Conservation (phyloP, 768 basidiomycete species). For the Dioszegia hungarica region DNA sequence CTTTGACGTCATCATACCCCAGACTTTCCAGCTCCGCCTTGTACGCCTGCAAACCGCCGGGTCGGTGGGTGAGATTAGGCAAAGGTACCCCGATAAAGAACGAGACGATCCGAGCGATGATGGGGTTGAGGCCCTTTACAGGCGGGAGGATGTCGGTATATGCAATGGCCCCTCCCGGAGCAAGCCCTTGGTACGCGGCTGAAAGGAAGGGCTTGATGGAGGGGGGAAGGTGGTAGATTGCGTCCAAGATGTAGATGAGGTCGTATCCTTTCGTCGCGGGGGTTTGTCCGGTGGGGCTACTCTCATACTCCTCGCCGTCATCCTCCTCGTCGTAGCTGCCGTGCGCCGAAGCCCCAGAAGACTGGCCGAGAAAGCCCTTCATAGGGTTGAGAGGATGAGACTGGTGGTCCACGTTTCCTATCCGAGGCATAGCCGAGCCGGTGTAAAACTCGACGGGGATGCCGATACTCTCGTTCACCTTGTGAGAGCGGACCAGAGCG, state of each 20-base stretch:
- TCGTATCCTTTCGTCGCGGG: too few relatives aligned
- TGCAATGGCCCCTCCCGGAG: constrained; percentile 20
- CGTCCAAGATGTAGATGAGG: constrained; percentile 40
- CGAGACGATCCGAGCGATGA: constrained; percentile 13
- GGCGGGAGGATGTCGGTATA: constrained; percentile 42
- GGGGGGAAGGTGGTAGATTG: constrained; percentile 40
- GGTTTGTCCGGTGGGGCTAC: too few relatives aligned
- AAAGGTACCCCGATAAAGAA: constrained; percentile 12
- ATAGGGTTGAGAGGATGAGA: constrained; percentile 39
- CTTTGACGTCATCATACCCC: constrained; percentile 21
- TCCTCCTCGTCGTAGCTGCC: not conserved
- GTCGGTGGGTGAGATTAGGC: constrained; percentile 17
- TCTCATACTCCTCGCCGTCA: not conserved
- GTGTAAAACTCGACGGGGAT: constrained; percentile 20
- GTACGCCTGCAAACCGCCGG: constrained; percentile 16
- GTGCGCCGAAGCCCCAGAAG: not conserved
- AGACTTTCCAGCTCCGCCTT: constrained; percentile 9
- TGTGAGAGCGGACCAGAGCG: constrained; percentile 8
- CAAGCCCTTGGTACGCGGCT: constrained; percentile 7
- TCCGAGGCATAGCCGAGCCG: constrained; percentile 19
- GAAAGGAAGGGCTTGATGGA: constrained; percentile 25
- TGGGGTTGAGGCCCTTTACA: not conserved
- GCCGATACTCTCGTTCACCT: not conserved
- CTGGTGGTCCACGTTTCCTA: constrained; percentile 13
- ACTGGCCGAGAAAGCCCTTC: constrained; percentile 29